Evolutionary conservation across 306 rosid genomes (phyloP).

Genomic region (Pterocarpus santalinus): DNA sequence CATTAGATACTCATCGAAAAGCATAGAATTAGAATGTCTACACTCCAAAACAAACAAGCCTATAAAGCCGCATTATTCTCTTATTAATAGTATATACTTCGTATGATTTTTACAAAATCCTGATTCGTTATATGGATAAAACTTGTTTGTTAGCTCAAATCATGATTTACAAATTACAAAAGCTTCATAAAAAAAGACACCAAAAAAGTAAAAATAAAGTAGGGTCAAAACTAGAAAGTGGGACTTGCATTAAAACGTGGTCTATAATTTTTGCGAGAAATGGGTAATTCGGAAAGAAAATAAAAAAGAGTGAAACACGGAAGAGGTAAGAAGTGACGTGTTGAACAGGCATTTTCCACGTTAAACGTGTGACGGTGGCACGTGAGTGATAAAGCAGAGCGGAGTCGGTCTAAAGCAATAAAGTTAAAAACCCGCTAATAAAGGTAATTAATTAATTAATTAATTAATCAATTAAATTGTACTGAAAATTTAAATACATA

Average conservation of each 20-base stretch:
- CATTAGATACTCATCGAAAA: not conserved
- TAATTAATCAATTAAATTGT: no score
- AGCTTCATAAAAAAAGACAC: not conserved
- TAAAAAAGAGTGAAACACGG: slow-evolving; percentile 10
- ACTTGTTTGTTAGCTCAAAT: not conserved
- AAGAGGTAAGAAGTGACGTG: slow-evolving; percentile 50
- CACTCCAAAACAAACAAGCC: not conserved
- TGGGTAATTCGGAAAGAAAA: not conserved
- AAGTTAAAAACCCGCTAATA: not conserved
- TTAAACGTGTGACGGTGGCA: slow-evolving; percentile 52
- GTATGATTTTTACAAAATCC: not conserved
- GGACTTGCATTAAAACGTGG: not conserved
- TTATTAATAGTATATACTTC: not conserved
- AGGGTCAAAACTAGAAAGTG: not conserved
- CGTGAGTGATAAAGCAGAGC: slow-evolving; percentile 35
- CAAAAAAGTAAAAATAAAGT: not conserved
- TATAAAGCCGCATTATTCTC: not conserved
- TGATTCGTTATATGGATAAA: not conserved
- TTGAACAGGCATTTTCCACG: slow-evolving; percentile 47
- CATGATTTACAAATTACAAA: not conserved
- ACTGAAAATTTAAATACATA: not conserved
- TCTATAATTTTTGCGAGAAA: not conserved
- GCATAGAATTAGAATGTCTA: not conserved
- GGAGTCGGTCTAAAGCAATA: slow-evolving; percentile 37
- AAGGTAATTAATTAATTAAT: no score